Base-by-base conservation (phyloP, 1,139 yeast species). In the Candida gigantensis region DNA sequence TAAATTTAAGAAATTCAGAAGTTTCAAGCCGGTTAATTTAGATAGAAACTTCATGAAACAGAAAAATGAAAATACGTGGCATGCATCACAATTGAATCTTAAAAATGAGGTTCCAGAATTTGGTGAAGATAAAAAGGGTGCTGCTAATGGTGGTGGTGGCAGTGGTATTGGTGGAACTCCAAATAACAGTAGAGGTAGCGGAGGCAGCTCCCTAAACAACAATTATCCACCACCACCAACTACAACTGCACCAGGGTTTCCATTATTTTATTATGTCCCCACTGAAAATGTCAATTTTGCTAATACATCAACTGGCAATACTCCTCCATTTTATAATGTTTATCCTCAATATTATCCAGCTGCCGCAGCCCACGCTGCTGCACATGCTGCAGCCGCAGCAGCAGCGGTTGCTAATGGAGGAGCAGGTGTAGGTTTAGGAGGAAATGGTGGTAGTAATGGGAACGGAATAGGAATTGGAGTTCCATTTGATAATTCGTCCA, bases 191-290 rank as follows among this genome's bases (percentile, higher is more conserved):
- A 28, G 30, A n/a, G 31, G 24, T 15, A 26, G 17, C 17, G n/a
- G n/a, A n/a, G n/a, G n/a, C n/a, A n/a, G n/a, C n/a, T n/a, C n/a
- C n/a, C n/a, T n/a, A n/a, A n/a, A n/a, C n/a, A n/a, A n/a, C n/a
- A n/a, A n/a, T n/a, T n/a, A n/a, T n/a, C 18, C 20, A 12, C 12
- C 19, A 20, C 13, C 20, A 14, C 23, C 40, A 40, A 12, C 35
- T 39, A 16, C 37, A 33, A 25, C 23, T 24, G 19, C 36, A 23
- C 19, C 34, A 16, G 40, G 39, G 7, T 40, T 46, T 11, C 58
- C 60, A 6, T 53, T 50, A 30, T 58, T 51, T 36, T 56, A 54
- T 42, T 56, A 55, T 39, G 45, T 57, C 17, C 62, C 62, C 11
- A 45, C 38, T 13, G 41, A 39, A 20, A 43, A 36, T 28, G 33